Percentiles rank a stretch among this genome's conserved stretches.
phyloP scores from a whole-genome alignment of 2,329 filamentous ascomycete species.

The Aureobasidium sp. region DNA sequence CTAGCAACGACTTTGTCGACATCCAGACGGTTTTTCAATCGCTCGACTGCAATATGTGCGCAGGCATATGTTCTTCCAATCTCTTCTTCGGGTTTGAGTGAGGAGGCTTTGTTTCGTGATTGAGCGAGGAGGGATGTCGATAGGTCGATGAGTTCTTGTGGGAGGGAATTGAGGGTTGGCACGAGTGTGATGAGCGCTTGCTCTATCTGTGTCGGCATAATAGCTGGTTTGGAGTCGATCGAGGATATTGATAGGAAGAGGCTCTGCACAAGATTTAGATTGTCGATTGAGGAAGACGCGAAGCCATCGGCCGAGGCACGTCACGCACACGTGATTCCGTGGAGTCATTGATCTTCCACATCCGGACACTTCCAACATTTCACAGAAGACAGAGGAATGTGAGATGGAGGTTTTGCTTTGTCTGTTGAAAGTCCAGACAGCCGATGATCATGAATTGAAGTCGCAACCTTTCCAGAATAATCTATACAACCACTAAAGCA shows the following conservation, averaged over 20 bases:
- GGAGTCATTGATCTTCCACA: not conserved
- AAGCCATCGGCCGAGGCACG: not conserved
- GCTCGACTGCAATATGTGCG: conserved; percentile 90
- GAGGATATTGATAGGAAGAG: not conserved
- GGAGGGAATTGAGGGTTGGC: conserved; percentile 76
- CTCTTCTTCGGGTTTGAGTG: conserved; percentile 87
- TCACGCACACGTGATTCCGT: conserved; percentile 8
- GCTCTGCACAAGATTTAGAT: not conserved
- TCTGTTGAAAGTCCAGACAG: not conserved
- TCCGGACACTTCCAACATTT: not conserved
- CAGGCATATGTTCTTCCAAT: conserved; percentile 87
- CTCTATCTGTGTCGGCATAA: conserved; percentile 78
- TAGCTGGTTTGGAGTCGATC: not conserved
- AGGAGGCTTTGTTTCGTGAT: conserved; percentile 79
- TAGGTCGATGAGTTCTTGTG: conserved; percentile 74
- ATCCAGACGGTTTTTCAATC: conserved; percentile 79
- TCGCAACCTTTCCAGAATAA: not conserved
- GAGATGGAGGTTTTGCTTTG: not conserved
- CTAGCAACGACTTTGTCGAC: conserved; percentile 80
- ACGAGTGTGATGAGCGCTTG: conserved; percentile 78
- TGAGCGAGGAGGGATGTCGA: conserved; percentile 81
- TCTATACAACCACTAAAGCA: conserved; percentile 1
- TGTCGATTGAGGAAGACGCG: conserved; percentile 8
- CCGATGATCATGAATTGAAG: not conserved
- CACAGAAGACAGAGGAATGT: not conserved